Evolutionary conservation across 2,329 filamentous ascomycete species (phyloP).

Genomic region (Beauveria varroae): DNA sequence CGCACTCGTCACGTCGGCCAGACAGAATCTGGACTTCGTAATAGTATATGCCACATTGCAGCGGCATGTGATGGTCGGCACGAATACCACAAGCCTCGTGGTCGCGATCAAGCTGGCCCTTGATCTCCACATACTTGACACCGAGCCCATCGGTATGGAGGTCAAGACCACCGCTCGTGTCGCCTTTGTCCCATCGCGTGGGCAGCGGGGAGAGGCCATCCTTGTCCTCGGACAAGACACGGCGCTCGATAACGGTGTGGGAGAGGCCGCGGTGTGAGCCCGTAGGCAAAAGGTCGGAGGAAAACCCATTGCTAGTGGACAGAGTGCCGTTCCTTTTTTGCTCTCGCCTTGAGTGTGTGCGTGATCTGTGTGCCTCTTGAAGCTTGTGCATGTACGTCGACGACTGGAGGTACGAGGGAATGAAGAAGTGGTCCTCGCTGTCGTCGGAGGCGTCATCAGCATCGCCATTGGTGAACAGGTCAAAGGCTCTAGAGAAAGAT

Average conservation of each 20-base stretch:
- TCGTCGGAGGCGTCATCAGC: constrained; percentile 18
- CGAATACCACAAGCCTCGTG: constrained; percentile 77
- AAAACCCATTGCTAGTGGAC: constrained; percentile 44
- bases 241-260: constrained; percentile 76
- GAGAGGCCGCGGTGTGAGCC: constrained; percentile 66
- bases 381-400: constrained; percentile 74
- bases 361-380: constrained; percentile 60
- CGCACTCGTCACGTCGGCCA: constrained; percentile 48
- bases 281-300: constrained; percentile 32
- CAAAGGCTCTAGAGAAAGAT: constrained; percentile 46
- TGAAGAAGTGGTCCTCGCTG: constrained; percentile 54
- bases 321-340: constrained; percentile 24
- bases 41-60: constrained; percentile 90
- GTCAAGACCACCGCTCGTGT: constrained; percentile 69
- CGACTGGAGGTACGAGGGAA: constrained; percentile 73
- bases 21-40: constrained; percentile 60
- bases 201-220: constrained; percentile 60
- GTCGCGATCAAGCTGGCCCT: constrained; percentile 43
- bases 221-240: constrained; percentile 53
- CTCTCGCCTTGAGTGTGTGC: constrained; percentile 42
- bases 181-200: constrained; percentile 70
- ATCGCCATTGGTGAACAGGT: constrained; percentile 35
- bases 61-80: constrained; percentile 78
- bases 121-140: constrained; percentile 50
- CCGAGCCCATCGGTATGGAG: constrained; percentile 66